These are phyloP conservation scores for Chrysoporthe puriensis DNA, from an alignment of 2,329 filamentous ascomycete genomes.

Conservation along the genomic window DNA sequence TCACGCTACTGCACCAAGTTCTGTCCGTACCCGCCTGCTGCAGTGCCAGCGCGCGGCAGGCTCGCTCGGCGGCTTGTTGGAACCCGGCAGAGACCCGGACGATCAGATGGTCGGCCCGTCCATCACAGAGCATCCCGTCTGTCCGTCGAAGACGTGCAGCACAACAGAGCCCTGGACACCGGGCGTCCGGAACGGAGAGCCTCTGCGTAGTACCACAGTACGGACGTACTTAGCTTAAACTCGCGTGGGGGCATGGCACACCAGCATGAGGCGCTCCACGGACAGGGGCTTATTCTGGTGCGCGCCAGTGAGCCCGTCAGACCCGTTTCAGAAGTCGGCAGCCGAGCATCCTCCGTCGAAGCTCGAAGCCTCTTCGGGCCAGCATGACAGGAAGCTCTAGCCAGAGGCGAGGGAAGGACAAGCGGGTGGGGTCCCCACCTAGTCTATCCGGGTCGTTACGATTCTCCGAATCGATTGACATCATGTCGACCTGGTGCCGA, in stretches of 20 bases:
- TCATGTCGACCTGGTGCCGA: not conserved
- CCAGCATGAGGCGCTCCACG: not conserved
- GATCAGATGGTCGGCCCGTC: too few relatives aligned
- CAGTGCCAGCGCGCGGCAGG: too few relatives aligned
- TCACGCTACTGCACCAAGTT: too few relatives aligned
- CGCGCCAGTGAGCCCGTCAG: not conserved
- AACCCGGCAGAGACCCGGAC: too few relatives aligned
- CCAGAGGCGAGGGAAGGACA: not conserved
- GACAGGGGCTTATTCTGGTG: not conserved
- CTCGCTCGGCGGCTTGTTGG: too few relatives aligned
- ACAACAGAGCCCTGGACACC: not conserved
- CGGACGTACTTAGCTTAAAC: not conserved
- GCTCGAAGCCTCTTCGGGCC: not conserved
- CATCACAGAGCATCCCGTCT: not conserved
- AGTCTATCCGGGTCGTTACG: not conserved
- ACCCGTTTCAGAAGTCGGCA: slow-evolving; percentile 19
- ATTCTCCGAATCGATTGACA: too few relatives aligned
- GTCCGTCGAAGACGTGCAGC: too few relatives aligned
- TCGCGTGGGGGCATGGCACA: not conserved
- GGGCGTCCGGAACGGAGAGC: not conserved
- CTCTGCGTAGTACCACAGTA: not conserved
- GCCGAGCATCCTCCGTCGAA: slow-evolving; percentile 9
- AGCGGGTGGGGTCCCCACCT: not conserved
- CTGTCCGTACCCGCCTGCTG: too few relatives aligned
- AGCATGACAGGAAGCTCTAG: not conserved